Percentiles rank a stretch among this genome's conserved stretches.
These are phyloP conservation scores for Beauveria varroae DNA, from an alignment of 2,329 filamentous ascomycete genomes.

Conservation along the genomic window DNA sequence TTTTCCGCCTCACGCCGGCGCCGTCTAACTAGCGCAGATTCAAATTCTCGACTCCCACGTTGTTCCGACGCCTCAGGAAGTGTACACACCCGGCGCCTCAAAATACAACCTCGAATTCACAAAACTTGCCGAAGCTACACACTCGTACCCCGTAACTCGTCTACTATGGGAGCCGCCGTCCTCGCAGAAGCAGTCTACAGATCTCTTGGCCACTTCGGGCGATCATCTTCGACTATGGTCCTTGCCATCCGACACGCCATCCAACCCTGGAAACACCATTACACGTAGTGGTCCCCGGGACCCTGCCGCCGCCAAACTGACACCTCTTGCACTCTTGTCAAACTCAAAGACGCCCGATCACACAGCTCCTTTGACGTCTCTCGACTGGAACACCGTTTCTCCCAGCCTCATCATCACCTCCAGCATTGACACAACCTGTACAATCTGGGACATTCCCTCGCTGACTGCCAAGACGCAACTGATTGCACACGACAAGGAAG, in stretches of 20 bases:
- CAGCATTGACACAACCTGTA: constrained; percentile 97
- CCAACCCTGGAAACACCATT: constrained; percentile 57
- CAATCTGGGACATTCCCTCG: constrained; percentile 98
- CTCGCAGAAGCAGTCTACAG: constrained; percentile 88
- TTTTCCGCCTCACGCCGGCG: neutral
- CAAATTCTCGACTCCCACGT: constrained; percentile 93
- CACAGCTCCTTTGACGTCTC: constrained; percentile 87
- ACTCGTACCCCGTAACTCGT: constrained; percentile 93
- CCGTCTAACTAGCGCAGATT: constrained; percentile 49
- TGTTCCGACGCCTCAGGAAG: constrained; percentile 59
- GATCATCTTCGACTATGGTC: constrained; percentile 95
- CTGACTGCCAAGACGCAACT: constrained; percentile 96
- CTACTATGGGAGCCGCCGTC: constrained; percentile 95
- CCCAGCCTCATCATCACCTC: constrained; percentile 97
- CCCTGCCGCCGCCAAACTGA: constrained; percentile 67
- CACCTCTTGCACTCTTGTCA: constrained; percentile 83
- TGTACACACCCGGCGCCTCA: constrained; percentile 60
- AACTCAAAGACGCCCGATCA: constrained; percentile 99
- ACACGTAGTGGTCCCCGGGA: constrained; percentile 48
- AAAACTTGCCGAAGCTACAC: constrained; percentile 91
- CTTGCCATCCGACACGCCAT: constrained; percentile 61
- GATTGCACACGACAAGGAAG: constrained; percentile 98
- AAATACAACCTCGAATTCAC: constrained; percentile 81
- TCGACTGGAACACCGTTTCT: constrained; percentile 97
- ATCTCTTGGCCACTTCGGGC: constrained; percentile 88